phyloP scores from a whole-genome alignment of 805 yeast species.

The Saccharomycopsis javanensis region DNA sequence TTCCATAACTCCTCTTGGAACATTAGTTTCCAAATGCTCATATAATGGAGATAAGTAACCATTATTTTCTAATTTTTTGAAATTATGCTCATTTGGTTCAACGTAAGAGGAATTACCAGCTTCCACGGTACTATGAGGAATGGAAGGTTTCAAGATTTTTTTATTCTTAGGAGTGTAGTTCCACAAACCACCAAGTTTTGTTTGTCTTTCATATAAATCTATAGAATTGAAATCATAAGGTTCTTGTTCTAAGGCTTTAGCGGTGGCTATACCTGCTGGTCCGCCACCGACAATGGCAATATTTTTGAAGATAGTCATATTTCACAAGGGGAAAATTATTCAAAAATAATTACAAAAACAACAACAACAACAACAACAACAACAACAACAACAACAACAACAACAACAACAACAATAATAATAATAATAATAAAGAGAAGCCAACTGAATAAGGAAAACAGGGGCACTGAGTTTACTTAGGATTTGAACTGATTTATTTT shows the following conservation, averaged over 20 bases:
- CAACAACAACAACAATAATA: no score
- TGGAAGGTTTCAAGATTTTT: neutral
- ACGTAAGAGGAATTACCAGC: neutral
- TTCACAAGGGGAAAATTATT: neutral
- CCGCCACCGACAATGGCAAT: slow-evolving; percentile 74
- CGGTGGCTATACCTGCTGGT: slow-evolving; percentile 59
- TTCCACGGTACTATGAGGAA: slow-evolving; percentile 12
- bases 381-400: no score
- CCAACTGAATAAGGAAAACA: no score
- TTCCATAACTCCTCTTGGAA: slow-evolving; percentile 57
- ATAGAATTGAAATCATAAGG: slow-evolving; percentile 33
- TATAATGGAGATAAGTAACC: slow-evolving; percentile 46
- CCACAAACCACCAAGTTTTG: slow-evolving; percentile 76
- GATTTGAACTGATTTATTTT: no score
- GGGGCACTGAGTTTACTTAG: no score
- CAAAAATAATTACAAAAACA: no score
- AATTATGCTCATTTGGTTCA: neutral
- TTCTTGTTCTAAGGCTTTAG: slow-evolving; percentile 53
- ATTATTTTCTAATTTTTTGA: slow-evolving; percentile 1
- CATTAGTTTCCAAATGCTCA: slow-evolving; percentile 58
- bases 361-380: no score
- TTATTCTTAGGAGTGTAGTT: slow-evolving; percentile 35
- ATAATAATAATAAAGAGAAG: no score
- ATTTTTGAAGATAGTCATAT: slow-evolving; percentile 19
- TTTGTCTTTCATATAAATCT: slow-evolving; percentile 48